A percentile compares a stretch with the other conserved stretches of the same genome.
These are phyloP conservation scores for Stephanodiscus minutulus DNA, from an alignment of 108 stramenopile species.

Conservation along the genomic window DNA sequence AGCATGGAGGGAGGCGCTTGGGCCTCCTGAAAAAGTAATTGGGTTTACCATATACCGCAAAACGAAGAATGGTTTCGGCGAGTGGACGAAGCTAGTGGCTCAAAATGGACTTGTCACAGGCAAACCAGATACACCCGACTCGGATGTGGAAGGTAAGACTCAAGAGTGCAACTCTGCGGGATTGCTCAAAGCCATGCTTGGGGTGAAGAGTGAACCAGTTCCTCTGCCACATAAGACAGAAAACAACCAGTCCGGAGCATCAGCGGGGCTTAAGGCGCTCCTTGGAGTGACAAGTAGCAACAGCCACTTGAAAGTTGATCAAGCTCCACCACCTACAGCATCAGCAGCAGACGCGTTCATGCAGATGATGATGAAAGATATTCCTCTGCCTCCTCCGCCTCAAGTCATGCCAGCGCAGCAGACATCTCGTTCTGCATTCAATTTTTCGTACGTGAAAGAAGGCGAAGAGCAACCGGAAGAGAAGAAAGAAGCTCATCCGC, in stretches of 20 bases:
- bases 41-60: slow-evolving; percentile 64
- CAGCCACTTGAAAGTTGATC: slow-evolving; percentile 2
- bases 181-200: slow-evolving; percentile 49
- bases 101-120: slow-evolving; percentile 6
- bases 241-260: slow-evolving; percentile 20
- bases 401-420: slow-evolving; percentile 15
- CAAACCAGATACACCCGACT: slow-evolving; percentile 9
- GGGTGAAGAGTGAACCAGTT: slow-evolving; percentile 25
- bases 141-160: slow-evolving; percentile 21
- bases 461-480: slow-evolving; percentile 53
- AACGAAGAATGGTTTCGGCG: slow-evolving; percentile 57
- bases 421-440: slow-evolving; percentile 54
- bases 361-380: slow-evolving; percentile 56
- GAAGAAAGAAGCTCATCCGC: slow-evolving; percentile 12
- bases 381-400: slow-evolving; percentile 11
- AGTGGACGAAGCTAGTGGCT: slow-evolving; percentile 57
- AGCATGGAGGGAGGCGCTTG: slow-evolving; percentile 66
- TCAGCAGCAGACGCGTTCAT: slow-evolving; percentile 73
- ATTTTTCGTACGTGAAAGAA: slow-evolving; percentile 84
- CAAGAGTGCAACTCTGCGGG: slow-evolving; percentile 26
- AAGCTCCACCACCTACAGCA: slow-evolving; percentile 25
- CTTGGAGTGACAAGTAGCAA: slow-evolving; percentile 52
- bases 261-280: slow-evolving; percentile 62
- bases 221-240: slow-evolving; percentile 17
- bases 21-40: slow-evolving; percentile 65